Evolutionary conservation across 805 yeast genomes (phyloP).

Genomic region (Saturnispora hagleri): DNA sequence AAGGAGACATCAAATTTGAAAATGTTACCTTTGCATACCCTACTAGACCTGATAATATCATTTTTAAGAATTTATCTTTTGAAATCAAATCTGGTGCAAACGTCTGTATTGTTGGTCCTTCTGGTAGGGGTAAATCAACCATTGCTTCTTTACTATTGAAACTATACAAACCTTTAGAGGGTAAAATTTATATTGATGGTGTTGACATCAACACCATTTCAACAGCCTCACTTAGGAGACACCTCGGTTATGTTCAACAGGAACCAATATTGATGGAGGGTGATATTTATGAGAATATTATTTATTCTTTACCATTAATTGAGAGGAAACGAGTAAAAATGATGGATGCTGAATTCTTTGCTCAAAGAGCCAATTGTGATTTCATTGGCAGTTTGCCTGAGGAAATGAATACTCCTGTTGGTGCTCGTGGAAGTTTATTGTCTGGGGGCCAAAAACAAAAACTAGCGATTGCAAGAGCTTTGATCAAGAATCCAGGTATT

Average conservation of each 20-base stretch:
- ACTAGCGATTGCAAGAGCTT: constrained; percentile 66
- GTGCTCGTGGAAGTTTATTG: constrained; percentile 59
- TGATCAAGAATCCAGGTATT: constrained; percentile 56
- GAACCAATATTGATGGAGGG: constrained; percentile 89
- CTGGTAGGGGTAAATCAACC: constrained; percentile 93
- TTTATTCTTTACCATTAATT: constrained; percentile 49
- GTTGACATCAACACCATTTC: constrained; percentile 60
- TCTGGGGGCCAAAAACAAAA: constrained; percentile 77
- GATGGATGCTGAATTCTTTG: constrained; percentile 55
- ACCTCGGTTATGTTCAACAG: constrained; percentile 85
- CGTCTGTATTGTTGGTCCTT: constrained; percentile 90
- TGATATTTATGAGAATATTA: constrained; percentile 75
- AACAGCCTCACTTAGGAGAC: constrained; percentile 61
- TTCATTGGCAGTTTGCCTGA: constrained; percentile 72
- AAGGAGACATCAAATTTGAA: constrained; percentile 55
- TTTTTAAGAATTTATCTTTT: constrained; percentile 58
- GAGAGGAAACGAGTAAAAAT: constrained; percentile 45
- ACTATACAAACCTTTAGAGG: constrained; percentile 70
- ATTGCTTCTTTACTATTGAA: constrained; percentile 71
- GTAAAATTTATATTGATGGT: constrained; percentile 60
- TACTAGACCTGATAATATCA: constrained; percentile 63
- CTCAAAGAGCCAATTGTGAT: constrained; percentile 64
- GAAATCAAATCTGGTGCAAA: constrained; percentile 73
- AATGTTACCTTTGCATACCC: constrained; percentile 74
- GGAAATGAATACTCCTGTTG: constrained; percentile 74